phyloP scores from a whole-genome alignment of 2,329 filamentous ascomycete genomes.

The Calonectria pauciramosa region DNA sequence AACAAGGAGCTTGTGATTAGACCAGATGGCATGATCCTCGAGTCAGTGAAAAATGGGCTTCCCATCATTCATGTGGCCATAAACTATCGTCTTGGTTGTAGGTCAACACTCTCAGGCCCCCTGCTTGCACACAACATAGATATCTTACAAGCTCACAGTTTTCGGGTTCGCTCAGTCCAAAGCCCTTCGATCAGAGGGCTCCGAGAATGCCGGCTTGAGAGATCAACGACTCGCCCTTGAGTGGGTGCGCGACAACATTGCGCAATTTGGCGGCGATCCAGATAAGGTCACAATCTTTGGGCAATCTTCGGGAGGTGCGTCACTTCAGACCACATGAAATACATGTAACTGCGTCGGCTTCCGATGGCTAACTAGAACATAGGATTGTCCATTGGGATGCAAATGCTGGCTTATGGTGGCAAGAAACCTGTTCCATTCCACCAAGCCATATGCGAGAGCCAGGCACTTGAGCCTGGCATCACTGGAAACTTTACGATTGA shows the following conservation, averaged over 20 bases:
- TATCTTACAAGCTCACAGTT: not conserved
- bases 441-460: not conserved
- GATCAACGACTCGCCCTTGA: not conserved
- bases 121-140: not conserved
- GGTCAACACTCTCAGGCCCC: not conserved
- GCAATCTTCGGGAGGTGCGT: not conserved
- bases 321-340: not conserved
- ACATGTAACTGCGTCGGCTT: not conserved
- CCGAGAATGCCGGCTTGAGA: not conserved
- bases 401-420: not conserved
- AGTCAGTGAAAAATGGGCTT: not conserved
- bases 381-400: not conserved
- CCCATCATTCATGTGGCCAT: not conserved
- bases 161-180: not conserved
- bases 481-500: slow-evolving; percentile 1
- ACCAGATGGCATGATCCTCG: not conserved
- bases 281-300: slow-evolving; percentile 4
- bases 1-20: not conserved
- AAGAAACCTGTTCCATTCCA: not conserved
- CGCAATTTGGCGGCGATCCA: not conserved
- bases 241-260: not conserved
- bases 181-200: not conserved
- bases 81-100: not conserved
- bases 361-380: not conserved
- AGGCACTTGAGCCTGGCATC: not conserved